A percentile compares a stretch with the other conserved stretches of the same genome.
These are phyloP conservation scores for Datura wrightii DNA, from an alignment of 257 asterid species.

Conservation along the genomic window DNA sequence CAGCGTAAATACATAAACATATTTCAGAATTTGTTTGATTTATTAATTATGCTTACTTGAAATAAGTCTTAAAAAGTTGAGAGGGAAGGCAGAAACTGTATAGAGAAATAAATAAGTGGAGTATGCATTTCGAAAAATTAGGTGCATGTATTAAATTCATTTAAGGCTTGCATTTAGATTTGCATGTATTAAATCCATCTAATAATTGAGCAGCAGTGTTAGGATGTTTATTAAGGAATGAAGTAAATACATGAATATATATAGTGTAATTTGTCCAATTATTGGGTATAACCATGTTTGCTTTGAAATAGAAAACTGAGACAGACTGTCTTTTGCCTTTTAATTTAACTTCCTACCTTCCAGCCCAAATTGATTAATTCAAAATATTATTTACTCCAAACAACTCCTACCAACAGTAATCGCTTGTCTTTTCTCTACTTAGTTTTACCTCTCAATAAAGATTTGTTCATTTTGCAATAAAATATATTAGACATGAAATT, in stretches of 20 bases:
- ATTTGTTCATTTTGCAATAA: background rate
- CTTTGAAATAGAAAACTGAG: background rate
- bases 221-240: no score
- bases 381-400: background rate
- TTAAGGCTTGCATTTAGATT: constrained; percentile 2
- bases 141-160: background rate
- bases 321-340: background rate
- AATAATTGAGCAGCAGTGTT: no score
- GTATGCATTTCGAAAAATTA: background rate
- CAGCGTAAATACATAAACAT: background rate
- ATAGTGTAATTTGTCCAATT: no score
- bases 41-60: background rate
- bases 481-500: background rate
- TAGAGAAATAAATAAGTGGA: background rate
- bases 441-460: background rate
- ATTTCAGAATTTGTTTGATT: background rate
- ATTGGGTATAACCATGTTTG: background rate
- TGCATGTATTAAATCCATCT: no score
- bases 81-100: background rate
- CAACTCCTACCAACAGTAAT: background rate
- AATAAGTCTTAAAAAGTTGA: background rate
- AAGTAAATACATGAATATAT: no score
- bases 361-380: no score
- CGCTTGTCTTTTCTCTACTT: background rate
- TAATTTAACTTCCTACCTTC: no score